Conservation (phyloP, 2,329 filamentous ascomycete genomes). For the Stagonosporopsis rhizophila region DNA sequence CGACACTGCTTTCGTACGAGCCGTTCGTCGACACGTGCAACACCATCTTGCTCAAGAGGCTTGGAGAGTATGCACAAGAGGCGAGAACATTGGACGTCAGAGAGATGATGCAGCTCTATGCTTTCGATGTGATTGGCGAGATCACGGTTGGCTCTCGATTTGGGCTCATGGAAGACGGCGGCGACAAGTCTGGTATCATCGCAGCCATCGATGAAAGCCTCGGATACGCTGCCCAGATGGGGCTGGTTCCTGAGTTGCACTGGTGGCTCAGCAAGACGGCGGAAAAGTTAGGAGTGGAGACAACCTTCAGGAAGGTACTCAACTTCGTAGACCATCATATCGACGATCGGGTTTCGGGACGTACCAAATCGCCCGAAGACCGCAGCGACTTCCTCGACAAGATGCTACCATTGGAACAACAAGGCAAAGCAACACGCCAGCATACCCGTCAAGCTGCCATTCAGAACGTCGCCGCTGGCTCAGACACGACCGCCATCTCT, state of each 20-base stretch:
- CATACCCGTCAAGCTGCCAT: conserved; percentile 4
- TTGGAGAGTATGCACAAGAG: conserved; percentile 35
- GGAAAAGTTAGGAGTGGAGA: neutral
- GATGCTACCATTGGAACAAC: conserved; percentile 19
- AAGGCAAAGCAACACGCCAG: conserved; percentile 15
- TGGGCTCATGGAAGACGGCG: conserved; percentile 23
- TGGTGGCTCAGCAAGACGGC: neutral
- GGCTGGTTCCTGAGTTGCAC: conserved; percentile 16
- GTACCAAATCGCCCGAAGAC: conserved; percentile 10
- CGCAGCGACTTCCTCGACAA: conserved; percentile 23
- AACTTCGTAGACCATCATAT: conserved; percentile 7
- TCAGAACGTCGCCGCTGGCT: conserved; percentile 50
- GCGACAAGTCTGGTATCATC: conserved; percentile 18
- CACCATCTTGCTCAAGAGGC: conserved; percentile 38
- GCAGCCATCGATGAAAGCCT: conserved; percentile 1
- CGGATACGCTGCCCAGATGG: neutral
- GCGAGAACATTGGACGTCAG: conserved; percentile 48
- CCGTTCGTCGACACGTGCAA: conserved; percentile 49
- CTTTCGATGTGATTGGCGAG: conserved; percentile 61
- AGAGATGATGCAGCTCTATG: conserved; percentile 58
- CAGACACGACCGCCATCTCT: conserved; percentile 58
- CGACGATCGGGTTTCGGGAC: conserved; percentile 12
- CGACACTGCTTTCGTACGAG: conserved; percentile 49
- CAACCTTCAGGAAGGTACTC: neutral
- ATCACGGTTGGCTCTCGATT: conserved; percentile 52